These are phyloP conservation scores for Colletotrichum siamense DNA, from an alignment of 2,329 filamentous ascomycete species.

Conservation along the genomic window DNA sequence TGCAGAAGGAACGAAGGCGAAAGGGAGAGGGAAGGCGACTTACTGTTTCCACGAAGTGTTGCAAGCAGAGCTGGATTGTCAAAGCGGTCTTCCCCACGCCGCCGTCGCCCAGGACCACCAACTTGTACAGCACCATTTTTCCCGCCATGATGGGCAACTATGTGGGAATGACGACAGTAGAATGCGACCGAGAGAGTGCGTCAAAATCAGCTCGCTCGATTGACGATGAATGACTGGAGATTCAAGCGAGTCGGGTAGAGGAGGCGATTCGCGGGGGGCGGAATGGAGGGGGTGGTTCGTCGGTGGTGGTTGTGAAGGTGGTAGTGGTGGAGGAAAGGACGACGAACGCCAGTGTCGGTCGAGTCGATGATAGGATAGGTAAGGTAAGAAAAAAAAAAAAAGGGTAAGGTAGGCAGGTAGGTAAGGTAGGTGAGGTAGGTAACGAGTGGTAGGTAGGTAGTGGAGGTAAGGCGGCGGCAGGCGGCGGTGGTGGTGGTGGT, in stretches of 20 bases:
- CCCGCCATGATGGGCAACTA: slow-evolving; percentile 70
- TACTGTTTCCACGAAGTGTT: slow-evolving; percentile 96
- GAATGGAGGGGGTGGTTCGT: slow-evolving; percentile 22
- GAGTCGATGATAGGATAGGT: slow-evolving; percentile 18
- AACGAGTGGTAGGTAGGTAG: background rate
- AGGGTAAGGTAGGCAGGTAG: background rate
- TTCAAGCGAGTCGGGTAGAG: slow-evolving; percentile 2
- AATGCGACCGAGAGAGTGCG: slow-evolving; percentile 8
- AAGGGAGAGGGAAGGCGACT: slow-evolving; percentile 35
- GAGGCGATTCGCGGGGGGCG: slow-evolving; percentile 16
- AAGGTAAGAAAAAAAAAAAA: background rate
- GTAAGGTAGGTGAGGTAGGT: background rate
- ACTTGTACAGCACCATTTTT: slow-evolving; percentile 94
- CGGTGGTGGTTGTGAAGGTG: slow-evolving; percentile 25
- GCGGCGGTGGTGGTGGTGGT: background rate
- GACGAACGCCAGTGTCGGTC: slow-evolving; percentile 10
- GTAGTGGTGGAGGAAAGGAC: slow-evolving; percentile 24
- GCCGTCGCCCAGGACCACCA: slow-evolving; percentile 94
- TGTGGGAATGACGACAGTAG: slow-evolving; percentile 21
- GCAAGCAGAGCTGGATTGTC: slow-evolving; percentile 95
- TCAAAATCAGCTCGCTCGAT: slow-evolving; percentile 5
- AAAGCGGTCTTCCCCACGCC: slow-evolving; percentile 94
- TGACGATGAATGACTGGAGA: background rate
- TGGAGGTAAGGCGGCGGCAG: background rate
- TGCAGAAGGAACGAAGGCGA: background rate